Evolutionary conservation across 1,284 basidiomycete species (phyloP).

Genomic region (Marasmius oreades): DNA sequence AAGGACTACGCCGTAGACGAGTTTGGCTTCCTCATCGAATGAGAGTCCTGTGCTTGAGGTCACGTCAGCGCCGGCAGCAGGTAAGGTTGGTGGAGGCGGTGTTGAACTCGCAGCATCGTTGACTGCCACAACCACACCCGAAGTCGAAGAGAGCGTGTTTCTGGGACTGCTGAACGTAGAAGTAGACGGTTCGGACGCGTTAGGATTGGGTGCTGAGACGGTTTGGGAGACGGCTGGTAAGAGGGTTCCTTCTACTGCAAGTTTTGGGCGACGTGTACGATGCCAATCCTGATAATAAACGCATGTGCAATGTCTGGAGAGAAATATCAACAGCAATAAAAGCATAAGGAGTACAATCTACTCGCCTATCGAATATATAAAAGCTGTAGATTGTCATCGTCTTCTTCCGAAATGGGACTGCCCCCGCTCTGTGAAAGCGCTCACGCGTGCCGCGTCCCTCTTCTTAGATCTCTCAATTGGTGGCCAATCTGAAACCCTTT

Average conservation of each 20-base stretch:
- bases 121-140: constrained; percentile 67
- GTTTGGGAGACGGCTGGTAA: constrained; percentile 73
- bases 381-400: constrained; percentile 82
- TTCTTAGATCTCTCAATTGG: too few relatives aligned
- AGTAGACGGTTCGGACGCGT: constrained; percentile 27
- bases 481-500: too few relatives aligned
- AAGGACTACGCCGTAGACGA: constrained; percentile 94
- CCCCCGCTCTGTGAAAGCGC: constrained; percentile 2
- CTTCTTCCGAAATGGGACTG: too few relatives aligned
- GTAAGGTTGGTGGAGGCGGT: constrained; percentile 29
- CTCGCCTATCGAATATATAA: constrained; percentile 86
- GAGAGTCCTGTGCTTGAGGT: constrained; percentile 54
- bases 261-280: constrained; percentile 69
- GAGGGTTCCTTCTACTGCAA: constrained; percentile 66
- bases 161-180: constrained; percentile 52
- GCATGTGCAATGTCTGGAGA: constrained; percentile 78
- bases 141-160: constrained; percentile 56
- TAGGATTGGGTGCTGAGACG: constrained; percentile 38
- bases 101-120: constrained; percentile 44
- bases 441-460: background rate
- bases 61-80: constrained; percentile 19
- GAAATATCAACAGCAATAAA: background rate
- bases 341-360: background rate
- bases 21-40: constrained; percentile 97
- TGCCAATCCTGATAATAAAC: constrained; percentile 96